Conservation (phyloP, 805 yeast species). For the Metschnikowia lachancei region DNA sequence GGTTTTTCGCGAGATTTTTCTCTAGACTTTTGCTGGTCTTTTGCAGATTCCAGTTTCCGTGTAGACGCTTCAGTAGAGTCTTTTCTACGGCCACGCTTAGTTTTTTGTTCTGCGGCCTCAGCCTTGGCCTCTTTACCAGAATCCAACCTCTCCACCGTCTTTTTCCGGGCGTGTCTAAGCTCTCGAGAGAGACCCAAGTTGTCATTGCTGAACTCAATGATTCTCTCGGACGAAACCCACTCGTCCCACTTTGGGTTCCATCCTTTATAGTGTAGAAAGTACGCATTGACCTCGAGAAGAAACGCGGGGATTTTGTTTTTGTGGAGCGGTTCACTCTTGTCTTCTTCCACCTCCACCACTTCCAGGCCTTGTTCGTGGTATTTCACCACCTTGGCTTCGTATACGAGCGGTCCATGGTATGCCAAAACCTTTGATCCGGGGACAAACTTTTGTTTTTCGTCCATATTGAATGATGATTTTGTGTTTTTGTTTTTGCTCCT, state of each 20-base stretch:
- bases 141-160: slow-evolving; percentile 19
- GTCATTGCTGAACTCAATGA: slow-evolving; percentile 66
- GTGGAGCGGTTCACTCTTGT: slow-evolving; percentile 34
- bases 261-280: slow-evolving; percentile 84
- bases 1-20: too few relatives aligned
- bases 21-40: too few relatives aligned
- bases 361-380: slow-evolving; percentile 54
- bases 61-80: slow-evolving; percentile 10
- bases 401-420: slow-evolving; percentile 85
- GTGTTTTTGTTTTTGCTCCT: too few relatives aligned
- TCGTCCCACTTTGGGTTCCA: slow-evolving; percentile 98
- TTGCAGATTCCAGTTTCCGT: slow-evolving; percentile 1
- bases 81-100: slow-evolving; percentile 8
- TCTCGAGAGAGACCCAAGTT: slow-evolving; percentile 47
- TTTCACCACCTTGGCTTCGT: slow-evolving; percentile 79
- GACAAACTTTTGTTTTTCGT: slow-evolving; percentile 7
- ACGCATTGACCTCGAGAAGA: slow-evolving; percentile 38
- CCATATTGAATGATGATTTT: neutral
- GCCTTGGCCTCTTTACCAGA: slow-evolving; percentile 14
- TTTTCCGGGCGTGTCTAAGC: slow-evolving; percentile 21
- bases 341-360: slow-evolving; percentile 40
- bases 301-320: slow-evolving; percentile 28
- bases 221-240: slow-evolving; percentile 76
- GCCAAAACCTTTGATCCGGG: slow-evolving; percentile 50
- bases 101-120: slow-evolving; percentile 11